phyloP scores from a whole-genome alignment of 768 basidiomycete genomes.

The Trametes cinnabarina region DNA sequence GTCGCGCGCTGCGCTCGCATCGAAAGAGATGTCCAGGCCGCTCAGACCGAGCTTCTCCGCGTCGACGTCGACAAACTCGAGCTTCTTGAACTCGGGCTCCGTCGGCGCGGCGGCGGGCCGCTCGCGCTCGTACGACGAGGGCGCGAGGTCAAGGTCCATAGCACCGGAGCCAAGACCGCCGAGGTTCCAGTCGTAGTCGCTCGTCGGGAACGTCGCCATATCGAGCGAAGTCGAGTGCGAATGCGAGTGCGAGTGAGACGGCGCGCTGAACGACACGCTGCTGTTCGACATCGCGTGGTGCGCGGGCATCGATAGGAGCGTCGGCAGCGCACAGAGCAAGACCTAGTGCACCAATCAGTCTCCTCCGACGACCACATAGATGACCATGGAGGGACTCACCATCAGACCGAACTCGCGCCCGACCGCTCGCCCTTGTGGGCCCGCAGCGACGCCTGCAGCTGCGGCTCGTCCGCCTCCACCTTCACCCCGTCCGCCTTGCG shows the following conservation, averaged over 20 bases:
- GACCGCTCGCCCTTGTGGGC: conserved; percentile 53
- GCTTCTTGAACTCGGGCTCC: conserved; percentile 47
- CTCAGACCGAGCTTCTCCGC: conserved; percentile 43
- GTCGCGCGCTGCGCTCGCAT: conserved; percentile 58
- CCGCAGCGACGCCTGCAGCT: conserved; percentile 40
- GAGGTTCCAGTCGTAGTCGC: conserved; percentile 47
- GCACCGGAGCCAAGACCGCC: conserved; percentile 22
- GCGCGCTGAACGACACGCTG: conserved; percentile 42
- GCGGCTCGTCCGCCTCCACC: conserved; percentile 55
- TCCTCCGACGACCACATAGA: conserved; percentile 11
- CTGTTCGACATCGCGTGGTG: conserved; percentile 49
- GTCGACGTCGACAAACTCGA: conserved; percentile 59
- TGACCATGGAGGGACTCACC: conserved; percentile 42
- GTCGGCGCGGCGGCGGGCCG: conserved; percentile 24
- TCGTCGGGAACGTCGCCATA: conserved; percentile 27
- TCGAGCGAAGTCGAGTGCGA: conserved; percentile 42
- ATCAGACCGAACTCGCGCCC: conserved; percentile 69
- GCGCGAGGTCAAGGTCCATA: conserved; percentile 32
- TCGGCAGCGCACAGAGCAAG: conserved; percentile 73
- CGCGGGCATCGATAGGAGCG: conserved; percentile 65
- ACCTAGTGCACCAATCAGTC: conserved; percentile 42
- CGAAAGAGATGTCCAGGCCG: conserved; percentile 71
- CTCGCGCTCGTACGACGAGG: conserved; percentile 18
- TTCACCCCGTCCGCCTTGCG: conserved; percentile 40
- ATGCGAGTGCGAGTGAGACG: conserved; percentile 33